Conservation (phyloP, 2,329 filamentous ascomycete genomes). For the Aphanocladium album region DNA sequence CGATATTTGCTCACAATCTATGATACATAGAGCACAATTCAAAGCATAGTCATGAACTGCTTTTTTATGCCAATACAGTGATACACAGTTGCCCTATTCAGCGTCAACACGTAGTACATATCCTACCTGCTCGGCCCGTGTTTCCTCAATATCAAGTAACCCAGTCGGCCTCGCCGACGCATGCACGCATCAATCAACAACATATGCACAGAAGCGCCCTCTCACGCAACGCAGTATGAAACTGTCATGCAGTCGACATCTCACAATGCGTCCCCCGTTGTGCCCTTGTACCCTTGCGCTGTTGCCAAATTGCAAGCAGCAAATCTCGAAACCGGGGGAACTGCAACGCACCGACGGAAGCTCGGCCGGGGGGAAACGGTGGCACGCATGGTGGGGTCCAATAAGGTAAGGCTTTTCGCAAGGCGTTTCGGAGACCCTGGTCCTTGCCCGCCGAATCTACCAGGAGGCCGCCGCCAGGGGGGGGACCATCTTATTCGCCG, state of each 20-base stretch:
- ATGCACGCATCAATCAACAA: not conserved
- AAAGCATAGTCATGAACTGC: no score
- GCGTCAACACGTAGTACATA: not conserved
- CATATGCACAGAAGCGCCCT: not conserved
- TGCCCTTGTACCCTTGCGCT: not conserved
- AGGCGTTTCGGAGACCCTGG: slow-evolving; percentile 4
- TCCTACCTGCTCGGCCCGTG: not conserved
- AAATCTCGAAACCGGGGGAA: slow-evolving; percentile 2
- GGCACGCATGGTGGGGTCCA: not conserved
- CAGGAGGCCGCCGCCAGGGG: not conserved
- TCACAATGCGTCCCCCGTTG: not conserved
- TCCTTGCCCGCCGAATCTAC: not conserved
- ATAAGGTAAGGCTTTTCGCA: slow-evolving; percentile 10
- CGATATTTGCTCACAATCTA: no score
- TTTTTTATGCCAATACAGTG: no score
- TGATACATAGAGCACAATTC: no score
- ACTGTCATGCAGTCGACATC: not conserved
- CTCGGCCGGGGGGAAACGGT: not conserved
- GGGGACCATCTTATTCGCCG: not conserved
- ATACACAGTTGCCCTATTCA: no score
- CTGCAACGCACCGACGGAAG: not conserved
- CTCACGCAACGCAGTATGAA: not conserved
- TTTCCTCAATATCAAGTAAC: not conserved
- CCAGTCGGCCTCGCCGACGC: slow-evolving; percentile 1
- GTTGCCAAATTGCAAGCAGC: not conserved